Evolutionary conservation across 2,329 filamentous ascomycete genomes (phyloP).

Genomic region (Fusarium vanettenii): DNA sequence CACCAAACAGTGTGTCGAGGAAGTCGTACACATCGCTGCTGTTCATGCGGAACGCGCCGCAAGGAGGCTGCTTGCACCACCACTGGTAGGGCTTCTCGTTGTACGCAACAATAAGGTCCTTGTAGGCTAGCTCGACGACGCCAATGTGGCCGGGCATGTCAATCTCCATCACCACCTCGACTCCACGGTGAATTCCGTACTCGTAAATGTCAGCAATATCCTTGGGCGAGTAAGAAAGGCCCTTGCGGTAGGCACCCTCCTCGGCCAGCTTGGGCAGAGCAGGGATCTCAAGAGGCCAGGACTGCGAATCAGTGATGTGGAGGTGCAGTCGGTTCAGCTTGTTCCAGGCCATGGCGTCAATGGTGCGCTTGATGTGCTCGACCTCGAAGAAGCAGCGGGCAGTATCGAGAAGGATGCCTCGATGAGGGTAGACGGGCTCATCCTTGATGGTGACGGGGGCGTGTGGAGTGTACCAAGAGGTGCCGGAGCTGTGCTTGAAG

Average conservation of each 20-base stretch:
- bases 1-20: slow-evolving; percentile 77
- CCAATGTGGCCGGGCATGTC: slow-evolving; percentile 72
- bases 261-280: slow-evolving; percentile 74
- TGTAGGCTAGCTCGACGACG: slow-evolving; percentile 63
- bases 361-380: slow-evolving; percentile 75
- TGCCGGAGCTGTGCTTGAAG: slow-evolving; percentile 72
- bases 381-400: slow-evolving; percentile 78
- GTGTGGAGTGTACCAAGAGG: slow-evolving; percentile 72
- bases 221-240: slow-evolving; percentile 73
- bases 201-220: slow-evolving; percentile 76
- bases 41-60: slow-evolving; percentile 81
- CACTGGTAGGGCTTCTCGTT: slow-evolving; percentile 66
- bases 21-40: slow-evolving; percentile 76
- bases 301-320: slow-evolving; percentile 85
- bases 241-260: slow-evolving; percentile 78
- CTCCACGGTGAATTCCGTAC: slow-evolving; percentile 72
- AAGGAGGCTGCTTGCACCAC: slow-evolving; percentile 73
- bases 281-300: slow-evolving; percentile 86
- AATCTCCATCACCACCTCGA: slow-evolving; percentile 71
- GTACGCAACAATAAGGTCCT: slow-evolving; percentile 66
- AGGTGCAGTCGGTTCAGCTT: slow-evolving; percentile 87
- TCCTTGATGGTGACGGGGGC: slow-evolving; percentile 81
- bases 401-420: slow-evolving; percentile 84
- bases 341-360: slow-evolving; percentile 81
- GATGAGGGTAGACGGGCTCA: slow-evolving; percentile 78